Conservation (phyloP, 2,329 filamentous ascomycete species). For the Myriosclerotinia curreyana region DNA sequence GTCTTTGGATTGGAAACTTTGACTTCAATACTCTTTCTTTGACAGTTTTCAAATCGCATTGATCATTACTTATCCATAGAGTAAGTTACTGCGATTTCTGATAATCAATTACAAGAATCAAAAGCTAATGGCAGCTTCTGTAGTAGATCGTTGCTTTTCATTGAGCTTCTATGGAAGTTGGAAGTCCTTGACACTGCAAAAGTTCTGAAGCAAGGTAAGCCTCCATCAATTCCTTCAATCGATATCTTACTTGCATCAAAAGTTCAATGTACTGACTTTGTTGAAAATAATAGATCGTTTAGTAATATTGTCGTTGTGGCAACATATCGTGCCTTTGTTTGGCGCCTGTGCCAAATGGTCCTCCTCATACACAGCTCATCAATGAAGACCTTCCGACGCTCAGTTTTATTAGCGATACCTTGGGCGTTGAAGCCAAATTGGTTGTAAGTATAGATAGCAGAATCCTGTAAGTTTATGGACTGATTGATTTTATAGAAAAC, state of each 20-base stretch:
- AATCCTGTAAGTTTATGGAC: too few species aligned
- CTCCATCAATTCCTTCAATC: background rate
- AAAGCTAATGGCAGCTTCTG: background rate
- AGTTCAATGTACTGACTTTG: background rate
- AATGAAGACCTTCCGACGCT: background rate
- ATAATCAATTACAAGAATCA: background rate
- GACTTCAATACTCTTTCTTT: background rate
- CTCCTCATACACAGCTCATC: background rate
- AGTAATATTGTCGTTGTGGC: background rate
- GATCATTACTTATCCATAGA: background rate
- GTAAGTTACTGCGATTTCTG: background rate
- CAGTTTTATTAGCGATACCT: too few species aligned
- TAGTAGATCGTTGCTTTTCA: background rate
- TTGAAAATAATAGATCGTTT: background rate
- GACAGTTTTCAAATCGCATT: background rate
- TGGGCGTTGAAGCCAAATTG: too few species aligned
- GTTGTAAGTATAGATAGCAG: too few species aligned
- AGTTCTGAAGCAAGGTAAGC: background rate
- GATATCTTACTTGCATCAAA: background rate
- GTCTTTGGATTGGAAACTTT: background rate
- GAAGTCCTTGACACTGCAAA: background rate
- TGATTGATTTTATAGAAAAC: too few species aligned
- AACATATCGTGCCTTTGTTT: background rate
- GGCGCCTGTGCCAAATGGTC: background rate
- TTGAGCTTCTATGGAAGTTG: background rate